Evolutionary conservation across 768 basidiomycete genomes (phyloP), one percentile per base, ranked within the genome.

Genomic region (Leccinum uliginosum): DNA sequence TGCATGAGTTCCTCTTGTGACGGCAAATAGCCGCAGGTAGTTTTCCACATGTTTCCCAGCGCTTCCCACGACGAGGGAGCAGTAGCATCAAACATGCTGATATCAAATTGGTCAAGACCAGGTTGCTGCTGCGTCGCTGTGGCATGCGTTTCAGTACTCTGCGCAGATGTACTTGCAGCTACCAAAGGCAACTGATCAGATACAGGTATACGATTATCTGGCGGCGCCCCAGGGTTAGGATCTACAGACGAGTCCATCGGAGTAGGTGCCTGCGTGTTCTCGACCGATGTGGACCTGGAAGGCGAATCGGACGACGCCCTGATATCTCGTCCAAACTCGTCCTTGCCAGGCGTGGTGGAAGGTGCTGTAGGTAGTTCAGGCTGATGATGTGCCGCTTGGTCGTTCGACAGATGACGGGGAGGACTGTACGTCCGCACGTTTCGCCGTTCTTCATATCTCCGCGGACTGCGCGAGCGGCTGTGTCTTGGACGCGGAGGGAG

Each of bases 281-380:
- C 66, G 55, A 54, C 57, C 47, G 67, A 67, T 51, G 46, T 51
- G 4, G 71, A 63, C 54, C 71, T 65, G 34, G 73, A 69, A 51
- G 64, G 70, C 55, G 71, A 69, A 49, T 58, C 53, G 38, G 87
- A 84, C 43, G 74, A 71, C 34, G 80, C 74, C 64, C 90, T 80
- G 66, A 91, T 79, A 69, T 92, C 89, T 64, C 91, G 85, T 62
- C 91, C 90, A 72, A 93, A 93, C 71, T 93, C 90, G 80, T 93
- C 90, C 72, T 84, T 90, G 56, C 75, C 84, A n/a, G 69, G 62
- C 53, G 67, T 67, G 50, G 66, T 73, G 51, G 60, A 61, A 67
- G 60, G 62, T 40, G 68, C 48, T 21, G 62, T 51, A 30, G 54
- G 53, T 56, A 66, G 54, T 54, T 68, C 62, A 63, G 69, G 59